Conservation (phyloP, 768 basidiomycete species). For the Fibroporia radiculosa region DNA sequence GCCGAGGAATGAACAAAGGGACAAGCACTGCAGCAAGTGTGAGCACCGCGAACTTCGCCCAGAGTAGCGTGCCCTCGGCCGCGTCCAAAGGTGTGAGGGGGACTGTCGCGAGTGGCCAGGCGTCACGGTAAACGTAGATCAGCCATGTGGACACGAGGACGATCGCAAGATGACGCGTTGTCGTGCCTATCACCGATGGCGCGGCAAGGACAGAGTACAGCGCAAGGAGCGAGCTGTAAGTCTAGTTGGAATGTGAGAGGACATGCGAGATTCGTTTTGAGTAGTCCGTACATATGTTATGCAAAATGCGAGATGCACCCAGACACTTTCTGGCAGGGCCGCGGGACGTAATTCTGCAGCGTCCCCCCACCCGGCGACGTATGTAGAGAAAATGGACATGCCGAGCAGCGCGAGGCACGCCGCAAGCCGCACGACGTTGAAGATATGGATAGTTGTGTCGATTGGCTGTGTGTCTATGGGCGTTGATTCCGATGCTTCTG, state of each 20-base stretch:
- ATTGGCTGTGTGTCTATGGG: slow-evolving; percentile 26
- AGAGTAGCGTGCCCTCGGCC: slow-evolving; percentile 41
- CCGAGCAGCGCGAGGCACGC: slow-evolving; percentile 39
- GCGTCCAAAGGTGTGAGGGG: slow-evolving; percentile 39
- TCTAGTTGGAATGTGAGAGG: slow-evolving; percentile 4
- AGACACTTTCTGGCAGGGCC: not conserved
- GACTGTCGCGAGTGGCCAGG: slow-evolving; percentile 54
- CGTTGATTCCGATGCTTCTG: not conserved
- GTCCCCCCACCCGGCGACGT: too few species aligned
- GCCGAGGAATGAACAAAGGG: slow-evolving; percentile 48
- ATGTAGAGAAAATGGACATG: slow-evolving; percentile 39
- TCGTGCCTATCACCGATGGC: slow-evolving; percentile 8
- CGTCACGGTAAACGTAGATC: slow-evolving; percentile 49
- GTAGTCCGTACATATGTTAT: slow-evolving; percentile 10
- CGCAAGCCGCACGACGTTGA: slow-evolving; percentile 38
- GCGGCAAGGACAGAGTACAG: slow-evolving; percentile 12
- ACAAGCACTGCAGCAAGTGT: slow-evolving; percentile 37
- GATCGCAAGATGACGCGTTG: slow-evolving; percentile 39
- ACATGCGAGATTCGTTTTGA: not conserved
- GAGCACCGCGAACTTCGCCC: slow-evolving; percentile 45
- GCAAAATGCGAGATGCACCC: slow-evolving; percentile 9
- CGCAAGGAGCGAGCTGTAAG: slow-evolving; percentile 18
- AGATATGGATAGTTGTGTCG: slow-evolving; percentile 28
- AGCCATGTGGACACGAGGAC: slow-evolving; percentile 38
- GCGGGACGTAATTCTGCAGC: slow-evolving; percentile 18